Base-by-base conservation (phyloP, 2,329 filamentous ascomycete species). In the Sporothrix protearum region DNA sequence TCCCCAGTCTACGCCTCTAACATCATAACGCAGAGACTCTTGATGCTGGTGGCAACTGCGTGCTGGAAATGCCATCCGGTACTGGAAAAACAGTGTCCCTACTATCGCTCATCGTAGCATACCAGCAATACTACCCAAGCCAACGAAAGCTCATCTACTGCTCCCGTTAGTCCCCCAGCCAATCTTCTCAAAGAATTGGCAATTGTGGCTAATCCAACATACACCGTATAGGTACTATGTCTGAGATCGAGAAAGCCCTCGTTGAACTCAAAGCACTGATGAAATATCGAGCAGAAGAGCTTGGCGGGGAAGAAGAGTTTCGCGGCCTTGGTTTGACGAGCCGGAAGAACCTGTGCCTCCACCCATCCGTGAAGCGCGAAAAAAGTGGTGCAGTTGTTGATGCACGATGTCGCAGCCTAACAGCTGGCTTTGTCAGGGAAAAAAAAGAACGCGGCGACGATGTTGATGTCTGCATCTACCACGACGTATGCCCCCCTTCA, bases 121-220 rank as follows among this genome's bases (percentile, higher is more conserved):
- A 99, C 78, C 96, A 99, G 81, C 92, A 96, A 79, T 91, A 94
- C 79, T 94, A 95, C 77, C 93, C 94, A 2, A 93, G 97, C 79
- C 93, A 96, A 77, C 87, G 96, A 71, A 99, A 99, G 82, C 89
- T 99, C 68, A 97, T 99, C 71, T 99, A 99, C 82, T 99, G 96
- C 84, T 99, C 96, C 74, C 94, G 96, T 89, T 69, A 70, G 79
- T 75, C 6, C 28, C 53, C 12, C n/a, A 7, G 28, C 42, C 10
- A 19, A 7, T 25, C 36, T 16, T 8, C 25, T 28, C 2, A 6
- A 10, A 22, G 22, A n/a, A 10, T 64, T 9, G 2, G n/a, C 36
- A 14, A 12, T 7, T 22, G 39, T 9, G 36, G 59, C 59, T 64
- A n/a, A 51, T 30, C 14, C 16, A 16, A 8, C 28, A 8, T 28